Evolutionary conservation across 371 early-diverging fungal species (phyloP).

Genomic region (Coemansia sp.): DNA sequence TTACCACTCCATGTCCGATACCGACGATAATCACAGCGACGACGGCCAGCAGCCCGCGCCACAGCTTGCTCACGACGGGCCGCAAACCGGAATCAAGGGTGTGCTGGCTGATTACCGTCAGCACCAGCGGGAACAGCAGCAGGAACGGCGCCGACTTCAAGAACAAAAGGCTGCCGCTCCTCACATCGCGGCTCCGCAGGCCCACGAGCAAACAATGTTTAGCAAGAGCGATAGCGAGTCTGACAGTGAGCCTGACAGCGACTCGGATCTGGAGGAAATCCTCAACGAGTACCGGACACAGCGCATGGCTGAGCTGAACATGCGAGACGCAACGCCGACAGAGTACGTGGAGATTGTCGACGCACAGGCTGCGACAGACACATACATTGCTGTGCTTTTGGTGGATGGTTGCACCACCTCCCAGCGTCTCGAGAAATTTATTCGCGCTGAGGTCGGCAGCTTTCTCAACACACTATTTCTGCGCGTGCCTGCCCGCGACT

Average conservation of each 20-base stretch:
- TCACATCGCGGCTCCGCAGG: conserved; percentile 4
- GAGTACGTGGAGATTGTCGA: conserved; percentile 51
- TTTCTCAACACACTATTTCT: conserved; percentile 29
- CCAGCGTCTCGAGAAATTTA: conserved; percentile 11
- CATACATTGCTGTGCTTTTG: conserved; percentile 16
- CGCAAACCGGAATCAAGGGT: conserved; percentile 52
- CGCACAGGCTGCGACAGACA: conserved; percentile 12
- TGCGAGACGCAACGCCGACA: conserved; percentile 27
- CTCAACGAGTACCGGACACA: conserved; percentile 40
- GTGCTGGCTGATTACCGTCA: conserved; percentile 52
- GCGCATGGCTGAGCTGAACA: conserved; percentile 31
- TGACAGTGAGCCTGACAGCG: conserved; percentile 11
- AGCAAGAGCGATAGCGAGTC: neutral
- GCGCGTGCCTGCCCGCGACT: conserved; percentile 36
- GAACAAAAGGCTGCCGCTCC: conserved; percentile 10
- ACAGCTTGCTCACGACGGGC: conserved; percentile 23
- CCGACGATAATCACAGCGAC: neutral
- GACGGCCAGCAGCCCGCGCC: neutral
- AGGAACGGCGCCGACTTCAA: neutral
- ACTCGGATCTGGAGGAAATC: conserved; percentile 14
- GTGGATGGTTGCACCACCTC: conserved; percentile 19
- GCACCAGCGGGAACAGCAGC: conserved; percentile 9
- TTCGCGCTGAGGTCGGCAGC: conserved; percentile 9
- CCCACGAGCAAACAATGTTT: conserved; percentile 19
- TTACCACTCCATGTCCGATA: neutral